Evolutionary conservation across 2,329 filamentous ascomycete genomes (phyloP), one percentile per base, ranked within the genome.

Genomic region (Neonectria coccinea): DNA sequence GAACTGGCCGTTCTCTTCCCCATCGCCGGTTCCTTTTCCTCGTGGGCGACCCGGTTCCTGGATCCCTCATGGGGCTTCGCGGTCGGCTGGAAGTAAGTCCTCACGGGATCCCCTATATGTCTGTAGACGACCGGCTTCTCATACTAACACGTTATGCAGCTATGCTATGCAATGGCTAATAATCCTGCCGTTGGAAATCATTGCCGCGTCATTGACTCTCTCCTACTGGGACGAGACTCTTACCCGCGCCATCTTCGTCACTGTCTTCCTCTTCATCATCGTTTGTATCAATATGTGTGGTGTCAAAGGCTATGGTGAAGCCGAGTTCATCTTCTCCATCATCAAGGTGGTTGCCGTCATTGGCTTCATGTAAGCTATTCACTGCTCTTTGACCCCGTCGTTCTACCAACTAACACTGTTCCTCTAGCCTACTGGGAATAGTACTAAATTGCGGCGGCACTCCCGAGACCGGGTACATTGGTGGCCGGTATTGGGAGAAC

Each of bases 1-100:
- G 95, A 98, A 79, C 88, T 98, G 79, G 93, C 94, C 16, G 94
- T 97, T 18, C 81, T 94, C 12, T 97, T 95, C 72, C 95, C 95
- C 4, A 91, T 97, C 25, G 92, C 94, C 22, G 95, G 95, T 60
- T 97, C 94, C 3, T 98, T 97, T 76, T 93, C 93, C 1, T 90
- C 93, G 8, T 97, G 94, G 81, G 96, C 94, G 18, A 97, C 93
- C 31, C 89, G 95, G 18, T 97, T 98, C 74, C 80, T 98, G 18
- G 94, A 97, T 75, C 95, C 94, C 1, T 94, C 94, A 0, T 97
- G 93, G 93, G 94, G 94, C 0, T 97, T 97, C 75, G 92, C 93
- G 51, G 97, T 97, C 92, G 94, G 93, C 16, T 97, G 93, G 93
- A 97, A 97, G 85, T 92, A 78, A 79, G 88, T 84, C 18, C n/a